Percentiles rank a stretch among this genome's conserved stretches.
These are phyloP conservation scores for Byssothecium circinans DNA, from an alignment of 2,329 filamentous ascomycete species.

Conservation along the genomic window DNA sequence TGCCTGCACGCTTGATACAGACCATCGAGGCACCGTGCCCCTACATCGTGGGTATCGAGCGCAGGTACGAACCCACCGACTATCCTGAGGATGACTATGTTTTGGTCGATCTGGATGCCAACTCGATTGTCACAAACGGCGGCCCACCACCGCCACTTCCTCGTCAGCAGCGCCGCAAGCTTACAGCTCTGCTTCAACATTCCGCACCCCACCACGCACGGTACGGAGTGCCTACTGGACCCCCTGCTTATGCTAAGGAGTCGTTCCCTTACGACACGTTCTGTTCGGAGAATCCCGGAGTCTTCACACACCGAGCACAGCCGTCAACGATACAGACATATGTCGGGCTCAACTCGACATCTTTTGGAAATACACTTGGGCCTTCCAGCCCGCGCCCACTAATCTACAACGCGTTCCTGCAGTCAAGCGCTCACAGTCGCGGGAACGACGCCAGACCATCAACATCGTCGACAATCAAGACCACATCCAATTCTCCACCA, in stretches of 20 bases:
- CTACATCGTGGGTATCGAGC: constrained; percentile 94
- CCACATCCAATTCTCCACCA: constrained; percentile 53
- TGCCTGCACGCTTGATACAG: constrained; percentile 84
- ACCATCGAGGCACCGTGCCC: constrained; percentile 93
- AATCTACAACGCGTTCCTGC: constrained; percentile 89
- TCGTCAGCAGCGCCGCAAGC: constrained; percentile 84
- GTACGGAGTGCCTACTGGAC: constrained; percentile 83
- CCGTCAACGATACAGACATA: constrained; percentile 79
- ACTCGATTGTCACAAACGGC: constrained; percentile 82
- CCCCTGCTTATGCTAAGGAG: constrained; percentile 90
- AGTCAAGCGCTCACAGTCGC: constrained; percentile 67
- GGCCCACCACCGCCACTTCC: constrained; percentile 77
- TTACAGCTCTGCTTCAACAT: constrained; percentile 82
- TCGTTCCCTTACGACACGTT: constrained; percentile 90
- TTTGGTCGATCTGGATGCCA: constrained; percentile 87
- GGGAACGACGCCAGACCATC: constrained; percentile 69
- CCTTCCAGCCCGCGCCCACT: constrained; percentile 58
- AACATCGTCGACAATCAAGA: constrained; percentile 41
- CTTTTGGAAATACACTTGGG: constrained; percentile 72
- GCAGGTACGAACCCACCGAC: constrained; percentile 81
- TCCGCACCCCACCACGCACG: constrained; percentile 88
- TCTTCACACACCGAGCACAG: constrained; percentile 73
- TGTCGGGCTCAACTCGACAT: constrained; percentile 84
- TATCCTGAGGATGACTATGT: constrained; percentile 96
- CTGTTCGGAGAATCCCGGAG: constrained; percentile 77